Percentiles rank a stretch among this genome's conserved stretches.
Conservation (phyloP, 1,139 yeast genomes). For the Hemisphaericaspora xylofermentans region DNA sequence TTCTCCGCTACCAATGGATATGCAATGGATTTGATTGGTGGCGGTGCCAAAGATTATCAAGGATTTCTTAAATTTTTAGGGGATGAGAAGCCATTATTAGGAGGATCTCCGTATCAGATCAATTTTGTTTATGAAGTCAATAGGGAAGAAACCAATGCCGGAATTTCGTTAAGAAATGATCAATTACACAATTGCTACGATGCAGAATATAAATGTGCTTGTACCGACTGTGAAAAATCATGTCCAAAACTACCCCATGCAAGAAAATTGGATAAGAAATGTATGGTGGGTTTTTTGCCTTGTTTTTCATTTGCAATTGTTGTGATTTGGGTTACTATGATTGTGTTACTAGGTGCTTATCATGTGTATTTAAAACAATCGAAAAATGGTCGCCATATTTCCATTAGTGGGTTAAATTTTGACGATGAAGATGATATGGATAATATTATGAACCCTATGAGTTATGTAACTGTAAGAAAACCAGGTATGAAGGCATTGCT, state of each 20-base stretch:
- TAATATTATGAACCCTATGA: slow-evolving; percentile 18
- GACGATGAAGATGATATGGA: slow-evolving; percentile 20
- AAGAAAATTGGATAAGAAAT: slow-evolving; percentile 31
- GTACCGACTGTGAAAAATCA: slow-evolving; percentile 81
- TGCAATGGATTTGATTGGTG: slow-evolving; percentile 97
- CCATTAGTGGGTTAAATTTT: slow-evolving; percentile 11
- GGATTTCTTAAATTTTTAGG: slow-evolving; percentile 86
- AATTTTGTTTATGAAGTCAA: slow-evolving; percentile 56
- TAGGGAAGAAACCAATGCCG: slow-evolving; percentile 20
- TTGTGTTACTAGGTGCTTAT: slow-evolving; percentile 37
- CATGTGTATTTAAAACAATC: slow-evolving; percentile 32
- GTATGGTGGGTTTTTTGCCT: slow-evolving; percentile 63
- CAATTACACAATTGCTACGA: slow-evolving; percentile 59
- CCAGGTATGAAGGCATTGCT: slow-evolving; percentile 13
- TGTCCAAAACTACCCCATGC: slow-evolving; percentile 68
- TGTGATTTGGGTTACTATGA: slow-evolving; percentile 44
- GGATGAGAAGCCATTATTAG: slow-evolving; percentile 87
- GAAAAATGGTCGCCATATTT: slow-evolving; percentile 6
- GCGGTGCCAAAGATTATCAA: slow-evolving; percentile 78
- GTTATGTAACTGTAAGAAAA: slow-evolving; percentile 14
- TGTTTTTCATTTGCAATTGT: slow-evolving; percentile 71
- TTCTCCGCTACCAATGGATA: slow-evolving; percentile 93
- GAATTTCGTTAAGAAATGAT: slow-evolving; percentile 27
- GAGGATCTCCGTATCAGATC: slow-evolving; percentile 95
- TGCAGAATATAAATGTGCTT: slow-evolving; percentile 72